Conservation (phyloP, 176 grass and related monocot genomes). For the Eremochloa ophiuroides region DNA sequence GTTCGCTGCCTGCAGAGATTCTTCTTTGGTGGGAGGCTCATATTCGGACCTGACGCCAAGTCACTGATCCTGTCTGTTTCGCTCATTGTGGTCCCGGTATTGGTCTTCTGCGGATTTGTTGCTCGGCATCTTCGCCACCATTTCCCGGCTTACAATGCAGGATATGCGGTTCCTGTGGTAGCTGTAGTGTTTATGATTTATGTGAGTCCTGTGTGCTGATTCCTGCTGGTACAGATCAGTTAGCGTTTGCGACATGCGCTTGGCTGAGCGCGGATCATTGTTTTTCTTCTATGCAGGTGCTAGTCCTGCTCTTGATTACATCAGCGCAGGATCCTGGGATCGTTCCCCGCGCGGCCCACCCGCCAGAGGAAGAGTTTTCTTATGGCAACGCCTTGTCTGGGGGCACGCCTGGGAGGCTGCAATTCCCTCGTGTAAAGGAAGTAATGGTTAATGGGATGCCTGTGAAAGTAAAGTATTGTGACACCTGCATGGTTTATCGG, state of each 20-base stretch:
- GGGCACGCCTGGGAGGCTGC: conserved; percentile 52
- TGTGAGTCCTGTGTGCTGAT: conserved; percentile 41
- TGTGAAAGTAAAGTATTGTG: conserved; percentile 83
- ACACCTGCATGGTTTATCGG: conserved; percentile 88
- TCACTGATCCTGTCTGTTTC: conserved; percentile 63
- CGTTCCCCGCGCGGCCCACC: conserved; percentile 65
- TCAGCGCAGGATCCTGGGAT: conserved; percentile 82
- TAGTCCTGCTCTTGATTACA: conserved; percentile 58
- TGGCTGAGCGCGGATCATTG: not conserved
- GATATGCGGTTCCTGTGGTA: conserved; percentile 33
- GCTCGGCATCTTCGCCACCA: conserved; percentile 63
- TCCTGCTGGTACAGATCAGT: not conserved
- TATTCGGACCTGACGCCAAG: conserved; percentile 84
- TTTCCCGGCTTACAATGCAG: conserved; percentile 18
- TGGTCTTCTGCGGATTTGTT: conserved; percentile 78
- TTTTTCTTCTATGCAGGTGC: conserved; percentile 38
- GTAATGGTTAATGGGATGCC: conserved; percentile 52
- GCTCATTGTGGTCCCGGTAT: conserved; percentile 64
- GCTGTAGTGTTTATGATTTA: conserved; percentile 53
- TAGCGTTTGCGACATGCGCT: not conserved
- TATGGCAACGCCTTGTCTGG: conserved; percentile 47
- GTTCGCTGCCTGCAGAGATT: conserved; percentile 57
- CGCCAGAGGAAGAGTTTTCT: conserved; percentile 62
- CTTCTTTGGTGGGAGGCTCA: conserved; percentile 66
- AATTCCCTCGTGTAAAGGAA: conserved; percentile 65